Conservation (phyloP, 2,329 filamentous ascomycete genomes). For the Hypoxylon sp. region DNA sequence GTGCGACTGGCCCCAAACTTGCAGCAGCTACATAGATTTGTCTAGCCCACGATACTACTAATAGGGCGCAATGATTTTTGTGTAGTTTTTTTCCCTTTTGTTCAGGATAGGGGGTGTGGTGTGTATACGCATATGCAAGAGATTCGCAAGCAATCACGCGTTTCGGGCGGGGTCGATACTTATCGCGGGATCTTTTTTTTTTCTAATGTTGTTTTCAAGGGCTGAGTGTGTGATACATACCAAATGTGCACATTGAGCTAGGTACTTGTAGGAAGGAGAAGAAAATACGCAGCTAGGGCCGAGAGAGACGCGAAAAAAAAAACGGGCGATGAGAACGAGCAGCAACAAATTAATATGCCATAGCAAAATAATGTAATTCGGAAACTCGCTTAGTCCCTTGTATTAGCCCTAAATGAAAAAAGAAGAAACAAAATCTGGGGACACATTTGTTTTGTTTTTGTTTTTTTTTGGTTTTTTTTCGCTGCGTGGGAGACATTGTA, state of each 20-base stretch:
- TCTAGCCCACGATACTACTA: conserved; percentile 33
- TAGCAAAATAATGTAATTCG: conserved; percentile 41
- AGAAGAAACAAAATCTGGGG: conserved; percentile 4
- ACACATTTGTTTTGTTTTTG: neutral
- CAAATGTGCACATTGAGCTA: conserved; percentile 17
- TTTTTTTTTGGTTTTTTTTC: no score
- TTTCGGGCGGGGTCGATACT: conserved; percentile 36
- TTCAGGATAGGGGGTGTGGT: conserved; percentile 14
- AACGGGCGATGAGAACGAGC: conserved; percentile 16
- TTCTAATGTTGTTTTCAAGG: conserved; percentile 4
- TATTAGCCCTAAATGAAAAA: conserved; percentile 1
- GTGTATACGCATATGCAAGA: conserved; percentile 37
- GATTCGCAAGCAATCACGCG: conserved; percentile 36
- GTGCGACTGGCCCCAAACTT: conserved; percentile 38
- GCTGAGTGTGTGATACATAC: conserved; percentile 24
- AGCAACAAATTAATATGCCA: conserved; percentile 12
- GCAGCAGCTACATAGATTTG: conserved; percentile 37
- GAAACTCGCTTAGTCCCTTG: conserved; percentile 27
- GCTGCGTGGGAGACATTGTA: no score
- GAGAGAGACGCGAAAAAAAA: conserved; percentile 15
- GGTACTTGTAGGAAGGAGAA: conserved; percentile 19
- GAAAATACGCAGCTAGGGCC: conserved; percentile 28
- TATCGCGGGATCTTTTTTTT: conserved; percentile 40
- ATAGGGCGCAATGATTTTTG: conserved; percentile 33
- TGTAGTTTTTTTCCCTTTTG: conserved; percentile 6